Evolutionary conservation across 257 asterid species (phyloP), one percentile per base, ranked within the genome.

Genomic region (Scutellaria barbata): DNA sequence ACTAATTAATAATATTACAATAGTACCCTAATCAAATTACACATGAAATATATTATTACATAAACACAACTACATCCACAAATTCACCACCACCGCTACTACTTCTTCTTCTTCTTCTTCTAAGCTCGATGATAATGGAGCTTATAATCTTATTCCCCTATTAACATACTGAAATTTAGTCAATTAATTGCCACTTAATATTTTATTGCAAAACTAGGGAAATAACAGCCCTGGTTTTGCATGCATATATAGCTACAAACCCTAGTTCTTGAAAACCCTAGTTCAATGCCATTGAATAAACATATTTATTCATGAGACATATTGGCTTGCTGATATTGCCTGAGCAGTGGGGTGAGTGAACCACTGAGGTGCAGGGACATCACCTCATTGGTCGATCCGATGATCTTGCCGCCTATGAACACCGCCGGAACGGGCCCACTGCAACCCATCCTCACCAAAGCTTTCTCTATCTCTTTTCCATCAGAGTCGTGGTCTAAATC

Each of bases 341-440:
- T 68, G 74, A 89, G 81, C n/a, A 80, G 72, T 10, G 81, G 84
- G 35, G 77, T 46, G 63, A 89, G 88, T 3, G 87, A 74, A 45
- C 96, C 95, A 66, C 92, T 86, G 43, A 89, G 83, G 81, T 87
- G 96, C 71, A 84, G 95, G 1, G 96, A 87, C 96, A 89, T 89
- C 33, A 89, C 90, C 85, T 89, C 95, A 45, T 86, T 86, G 76
- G 95, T 89, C 41, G 95, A 89, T 0, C 95, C 95, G 35, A 89
- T 75, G 11, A 89, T 83, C 73, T 78, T 41, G 1, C 95, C 96
- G 10, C 84, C 83, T 43, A 89, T 79, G 85, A 84, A 89, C 3
- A 89, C 86, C 0, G 87, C 89, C 0, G 96, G 96, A 8, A 85
- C 66, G 1, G 95, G 84, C 1, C 85, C 77, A 10, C 63, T 66